Percentiles rank a stretch among this genome's conserved stretches.
Conservation (phyloP, 1,284 basidiomycete genomes). For the Cryptococcus wingfieldii region DNA sequence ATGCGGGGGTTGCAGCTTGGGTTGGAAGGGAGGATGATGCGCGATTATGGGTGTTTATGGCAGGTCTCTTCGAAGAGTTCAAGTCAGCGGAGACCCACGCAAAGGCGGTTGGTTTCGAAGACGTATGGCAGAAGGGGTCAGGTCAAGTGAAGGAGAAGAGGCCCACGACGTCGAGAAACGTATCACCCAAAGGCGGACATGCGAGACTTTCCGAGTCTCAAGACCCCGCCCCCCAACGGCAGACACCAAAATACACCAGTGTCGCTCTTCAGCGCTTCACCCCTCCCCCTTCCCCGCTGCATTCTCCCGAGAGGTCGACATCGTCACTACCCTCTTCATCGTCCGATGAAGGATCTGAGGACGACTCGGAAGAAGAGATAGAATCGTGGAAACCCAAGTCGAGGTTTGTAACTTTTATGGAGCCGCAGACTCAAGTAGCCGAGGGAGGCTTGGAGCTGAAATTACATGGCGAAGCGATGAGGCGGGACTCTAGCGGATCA, state of each 20-base stretch:
- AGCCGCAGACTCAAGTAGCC: neutral
- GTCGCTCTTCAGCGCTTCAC: neutral
- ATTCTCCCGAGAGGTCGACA: too few species aligned
- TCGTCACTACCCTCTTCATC: too few species aligned
- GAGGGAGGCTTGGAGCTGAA: too few species aligned
- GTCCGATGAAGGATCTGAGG: too few species aligned
- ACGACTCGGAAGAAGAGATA: neutral
- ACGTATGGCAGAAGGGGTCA: neutral
- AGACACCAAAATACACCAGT: neutral
- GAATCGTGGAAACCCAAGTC: conserved; percentile 8
- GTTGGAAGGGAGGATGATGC: conserved; percentile 61
- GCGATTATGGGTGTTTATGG: conserved; percentile 65
- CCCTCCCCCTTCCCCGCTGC: neutral
- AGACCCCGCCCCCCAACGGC: neutral
- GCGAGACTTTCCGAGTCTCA: neutral
- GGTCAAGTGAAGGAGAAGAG: conserved; percentile 22
- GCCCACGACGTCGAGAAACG: neutral
- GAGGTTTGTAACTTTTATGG: conserved; percentile 19
- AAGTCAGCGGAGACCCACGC: conserved; percentile 8
- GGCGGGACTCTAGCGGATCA: neutral
- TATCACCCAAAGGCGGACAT: neutral
- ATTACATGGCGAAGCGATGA: neutral
- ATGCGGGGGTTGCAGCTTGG: conserved; percentile 55
- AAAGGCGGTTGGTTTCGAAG: neutral
- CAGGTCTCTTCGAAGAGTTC: conserved; percentile 55